Evolutionary conservation across 2,329 filamentous ascomycete genomes (phyloP).

Genomic region (Hypomyces rosellus): DNA sequence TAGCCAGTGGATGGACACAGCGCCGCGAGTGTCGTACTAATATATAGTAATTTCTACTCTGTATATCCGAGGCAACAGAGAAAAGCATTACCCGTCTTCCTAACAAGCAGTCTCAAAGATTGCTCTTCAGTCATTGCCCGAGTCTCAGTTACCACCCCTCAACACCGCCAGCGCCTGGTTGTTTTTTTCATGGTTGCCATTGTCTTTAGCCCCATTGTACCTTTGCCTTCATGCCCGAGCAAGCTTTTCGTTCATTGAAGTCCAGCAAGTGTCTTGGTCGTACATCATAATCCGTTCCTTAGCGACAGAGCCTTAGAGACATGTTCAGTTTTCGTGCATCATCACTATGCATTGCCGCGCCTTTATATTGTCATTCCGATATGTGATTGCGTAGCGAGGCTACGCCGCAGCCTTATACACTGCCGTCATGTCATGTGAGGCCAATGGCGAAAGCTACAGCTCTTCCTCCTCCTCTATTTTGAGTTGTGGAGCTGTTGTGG

Average conservation of each 20-base stretch:
- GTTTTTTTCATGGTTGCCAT: not conserved
- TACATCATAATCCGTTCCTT: conserved; percentile 10
- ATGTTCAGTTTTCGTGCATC: conserved; percentile 1
- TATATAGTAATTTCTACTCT: not conserved
- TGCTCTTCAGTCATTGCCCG: not conserved
- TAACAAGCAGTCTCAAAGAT: conserved; percentile 3
- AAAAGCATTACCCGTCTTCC: conserved; percentile 1
- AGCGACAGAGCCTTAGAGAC: not conserved
- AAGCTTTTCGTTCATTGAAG: conserved; percentile 5
- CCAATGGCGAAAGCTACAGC: conserved; percentile 21
- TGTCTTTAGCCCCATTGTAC: not conserved
- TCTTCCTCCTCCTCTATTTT: conserved; percentile 35
- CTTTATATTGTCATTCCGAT: conserved; percentile 8
- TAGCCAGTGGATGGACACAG: conserved; percentile 4
- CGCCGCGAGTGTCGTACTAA: not conserved
- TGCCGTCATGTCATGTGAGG: not conserved
- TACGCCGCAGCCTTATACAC: not conserved
- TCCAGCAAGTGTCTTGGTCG: conserved; percentile 3
- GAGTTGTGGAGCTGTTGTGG: conserved; percentile 17
- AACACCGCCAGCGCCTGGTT: not conserved
- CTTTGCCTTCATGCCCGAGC: conserved; percentile 3
- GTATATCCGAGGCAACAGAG: conserved; percentile 4
- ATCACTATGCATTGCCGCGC: conserved; percentile 1
- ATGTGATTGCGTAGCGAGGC: not conserved
- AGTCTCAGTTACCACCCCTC: not conserved